phyloP scores from a whole-genome alignment of 441 rosid genomes.

The Erodium texanum region DNA sequence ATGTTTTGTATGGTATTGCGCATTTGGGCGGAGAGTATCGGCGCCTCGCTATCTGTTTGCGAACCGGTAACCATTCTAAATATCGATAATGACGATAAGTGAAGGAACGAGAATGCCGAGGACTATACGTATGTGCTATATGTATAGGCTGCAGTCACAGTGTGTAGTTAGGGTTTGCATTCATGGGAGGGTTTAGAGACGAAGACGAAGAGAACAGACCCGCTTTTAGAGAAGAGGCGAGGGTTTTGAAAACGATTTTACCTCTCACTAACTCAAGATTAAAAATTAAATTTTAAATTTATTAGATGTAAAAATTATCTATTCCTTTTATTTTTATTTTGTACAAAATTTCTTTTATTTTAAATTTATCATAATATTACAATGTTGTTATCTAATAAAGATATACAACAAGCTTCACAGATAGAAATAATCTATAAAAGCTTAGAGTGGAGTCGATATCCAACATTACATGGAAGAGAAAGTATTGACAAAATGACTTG shows the following conservation, averaged over 20 bases:
- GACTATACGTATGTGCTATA: background rate
- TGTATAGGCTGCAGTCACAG: background rate
- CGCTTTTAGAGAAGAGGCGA: constrained; percentile 10
- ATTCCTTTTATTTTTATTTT: too few species aligned
- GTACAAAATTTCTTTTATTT: too few species aligned
- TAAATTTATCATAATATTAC: too few species aligned
- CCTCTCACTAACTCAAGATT: constrained; percentile 4
- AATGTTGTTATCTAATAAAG: too few species aligned
- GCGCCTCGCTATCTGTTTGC: constrained; percentile 29
- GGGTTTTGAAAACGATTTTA: constrained; percentile 16
- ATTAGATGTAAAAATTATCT: too few species aligned
- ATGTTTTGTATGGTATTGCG: constrained; percentile 54
- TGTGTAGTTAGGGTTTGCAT: constrained; percentile 6
- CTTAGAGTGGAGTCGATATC: too few species aligned
- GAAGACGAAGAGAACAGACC: background rate
- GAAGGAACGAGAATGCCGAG: background rate
- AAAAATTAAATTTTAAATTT: too few species aligned
- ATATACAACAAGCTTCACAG: too few species aligned
- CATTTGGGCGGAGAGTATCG: constrained; percentile 34
- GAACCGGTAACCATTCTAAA: constrained; percentile 37
- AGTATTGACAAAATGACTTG: too few species aligned
- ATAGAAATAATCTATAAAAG: too few species aligned
- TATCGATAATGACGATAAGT: background rate
- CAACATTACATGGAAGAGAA: too few species aligned
- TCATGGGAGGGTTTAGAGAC: constrained; percentile 3